Percentiles rank a stretch among this genome's conserved stretches.
Evolutionary conservation across 305 asterid genomes (phyloP).

Genomic region (Lippia alba): DNA sequence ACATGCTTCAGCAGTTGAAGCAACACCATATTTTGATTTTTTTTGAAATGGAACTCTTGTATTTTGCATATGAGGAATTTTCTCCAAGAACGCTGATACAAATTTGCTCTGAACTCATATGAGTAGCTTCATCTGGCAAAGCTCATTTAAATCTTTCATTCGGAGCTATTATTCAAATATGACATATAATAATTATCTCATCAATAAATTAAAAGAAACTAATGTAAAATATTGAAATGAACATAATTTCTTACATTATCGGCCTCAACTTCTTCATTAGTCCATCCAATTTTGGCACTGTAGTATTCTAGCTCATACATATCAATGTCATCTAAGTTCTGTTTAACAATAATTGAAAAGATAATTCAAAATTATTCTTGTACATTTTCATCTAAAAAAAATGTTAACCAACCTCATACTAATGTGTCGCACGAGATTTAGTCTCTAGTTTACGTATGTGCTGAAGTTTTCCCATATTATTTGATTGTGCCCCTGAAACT

Average conservation of each 20-base stretch:
- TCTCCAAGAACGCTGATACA: neutral
- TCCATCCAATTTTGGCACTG: neutral
- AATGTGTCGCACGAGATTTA: neutral
- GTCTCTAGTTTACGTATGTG: neutral
- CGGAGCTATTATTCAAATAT: neutral
- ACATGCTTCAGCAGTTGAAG: neutral
- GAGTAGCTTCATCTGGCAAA: neutral
- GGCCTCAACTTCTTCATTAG: neutral
- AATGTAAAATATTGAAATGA: no score
- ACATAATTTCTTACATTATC: neutral
- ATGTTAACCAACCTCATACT: neutral
- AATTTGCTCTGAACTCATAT: neutral
- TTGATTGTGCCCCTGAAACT: neutral
- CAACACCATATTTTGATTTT: neutral
- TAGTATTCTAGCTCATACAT: neutral
- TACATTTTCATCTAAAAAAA: neutral
- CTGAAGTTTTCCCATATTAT: neutral
- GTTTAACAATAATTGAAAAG: neutral
- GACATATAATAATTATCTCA: neutral
- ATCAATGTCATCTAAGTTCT: constrained; percentile 4
- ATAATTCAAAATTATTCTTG: neutral
- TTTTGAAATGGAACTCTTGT: neutral
- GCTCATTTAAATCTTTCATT: neutral
- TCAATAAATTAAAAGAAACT: no score
- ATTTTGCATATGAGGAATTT: neutral